Base-by-base conservation (phyloP, 179 eudicot genomes). In the Pouteria campechiana region DNA sequence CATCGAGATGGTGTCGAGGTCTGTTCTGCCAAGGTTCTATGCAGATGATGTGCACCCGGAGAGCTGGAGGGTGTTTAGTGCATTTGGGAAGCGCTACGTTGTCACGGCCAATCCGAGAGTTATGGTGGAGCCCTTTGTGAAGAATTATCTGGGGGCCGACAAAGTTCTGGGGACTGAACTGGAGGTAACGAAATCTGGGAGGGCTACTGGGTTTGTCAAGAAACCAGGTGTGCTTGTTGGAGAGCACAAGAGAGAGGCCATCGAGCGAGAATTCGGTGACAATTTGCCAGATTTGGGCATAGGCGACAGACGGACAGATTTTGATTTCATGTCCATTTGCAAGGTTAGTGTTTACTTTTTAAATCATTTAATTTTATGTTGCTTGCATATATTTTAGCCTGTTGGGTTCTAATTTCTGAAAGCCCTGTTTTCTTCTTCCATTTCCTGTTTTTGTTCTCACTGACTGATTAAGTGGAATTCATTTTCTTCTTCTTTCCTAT, bases 281-380 rank as follows among this genome's bases (percentile, higher is more conserved):
- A 34, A 48, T 15, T 25, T 63, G 39, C 96, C 89, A 2, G 78
- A 79, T 57, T 42, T 86, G 22, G 93, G 93, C 3, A 52, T 86
- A 17, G 96, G 93, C 0, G 78, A 78, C 49, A 32, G 78, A 35
- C 57, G 57, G 32, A 67, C 70, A 15, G 93, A 86, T 48, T 66
- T 59, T 37, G 72, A 78, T 2, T 85, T 85, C 61, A 81, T 85
- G 84, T 66, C 84, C 14, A 24, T 76, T n/a, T 86, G 96, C 67
- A 86, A 86, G 96, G 95, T 85, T 25, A 49, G 41, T 30, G 25
- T 10, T 2, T n/a, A n/a, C n/a, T n/a, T n/a, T n/a, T n/a, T n/a
- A n/a, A n/a, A n/a, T n/a, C n/a, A n/a, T n/a, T n/a, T n/a, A n/a
- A n/a, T n/a, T n/a, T n/a, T n/a, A n/a, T n/a, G n/a, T n/a, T n/a